A percentile compares a stretch with the other conserved stretches of the same genome.
Conservation (phyloP, 345 rosid species). For the Anastatica hierochuntica region DNA sequence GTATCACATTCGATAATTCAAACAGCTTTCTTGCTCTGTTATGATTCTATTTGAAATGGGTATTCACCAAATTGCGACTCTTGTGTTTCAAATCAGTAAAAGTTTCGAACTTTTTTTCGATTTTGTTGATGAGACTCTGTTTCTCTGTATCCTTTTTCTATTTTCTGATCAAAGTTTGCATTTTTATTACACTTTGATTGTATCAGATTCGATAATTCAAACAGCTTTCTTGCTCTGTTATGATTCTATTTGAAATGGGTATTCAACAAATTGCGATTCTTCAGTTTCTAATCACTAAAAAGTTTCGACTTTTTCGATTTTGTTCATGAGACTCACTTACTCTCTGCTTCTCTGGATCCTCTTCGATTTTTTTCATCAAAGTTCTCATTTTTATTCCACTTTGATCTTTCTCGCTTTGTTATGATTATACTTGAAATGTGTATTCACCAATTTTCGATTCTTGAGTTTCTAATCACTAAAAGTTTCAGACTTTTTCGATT, state of each 20-base stretch:
- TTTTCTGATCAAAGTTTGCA: neutral
- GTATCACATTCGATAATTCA: no score
- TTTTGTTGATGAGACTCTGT: no score
- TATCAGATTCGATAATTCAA: no score
- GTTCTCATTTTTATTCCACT: neutral
- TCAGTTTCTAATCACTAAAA: neutral
- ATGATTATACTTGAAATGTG: no score
- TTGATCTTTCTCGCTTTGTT: no score
- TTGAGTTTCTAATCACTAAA: neutral
- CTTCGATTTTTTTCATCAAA: conserved; percentile 6
- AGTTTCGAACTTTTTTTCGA: neutral
- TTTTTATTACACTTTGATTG: neutral
- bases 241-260: neutral
- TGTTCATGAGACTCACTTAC: no score
- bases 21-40: no score
- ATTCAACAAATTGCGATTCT: neutral
- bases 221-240: no score
- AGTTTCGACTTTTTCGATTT: neutral
- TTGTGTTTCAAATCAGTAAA: neutral
- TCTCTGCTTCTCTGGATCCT: no score
- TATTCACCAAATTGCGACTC: neutral
- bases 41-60: neutral
- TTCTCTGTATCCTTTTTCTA: no score
- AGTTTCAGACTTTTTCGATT: no score
- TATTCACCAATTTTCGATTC: neutral